phyloP scores from a whole-genome alignment of 2,329 filamentous ascomycete genomes.

The Colletotrichum aenigma region DNA sequence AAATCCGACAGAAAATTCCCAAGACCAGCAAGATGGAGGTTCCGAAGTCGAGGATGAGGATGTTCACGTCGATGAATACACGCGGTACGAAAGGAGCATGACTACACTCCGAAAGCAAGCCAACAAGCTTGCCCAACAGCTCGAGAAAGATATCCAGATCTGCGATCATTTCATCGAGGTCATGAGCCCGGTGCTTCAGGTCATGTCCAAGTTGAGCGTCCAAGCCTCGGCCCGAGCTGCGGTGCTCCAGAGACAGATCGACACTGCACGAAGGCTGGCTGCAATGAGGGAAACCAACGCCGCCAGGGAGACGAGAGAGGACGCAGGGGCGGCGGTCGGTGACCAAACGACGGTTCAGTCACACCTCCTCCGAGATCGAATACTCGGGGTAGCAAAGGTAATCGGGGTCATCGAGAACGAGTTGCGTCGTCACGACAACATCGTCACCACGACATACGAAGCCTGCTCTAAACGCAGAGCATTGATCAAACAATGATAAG shows the following conservation, averaged over 20 bases:
- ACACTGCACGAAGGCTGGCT: neutral
- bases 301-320: neutral
- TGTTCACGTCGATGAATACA: neutral
- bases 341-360: neutral
- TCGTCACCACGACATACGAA: neutral
- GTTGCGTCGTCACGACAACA: neutral
- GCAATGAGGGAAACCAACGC: neutral
- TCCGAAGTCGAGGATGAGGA: neutral
- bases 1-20: neutral
- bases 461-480: neutral
- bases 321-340: neutral
- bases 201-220: neutral
- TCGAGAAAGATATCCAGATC: neutral
- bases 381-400: neutral
- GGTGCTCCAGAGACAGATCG: neutral
- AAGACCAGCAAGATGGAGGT: neutral
- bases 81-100: neutral
- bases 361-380: neutral
- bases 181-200: neutral
- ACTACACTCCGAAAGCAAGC: neutral
- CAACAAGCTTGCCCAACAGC: neutral
- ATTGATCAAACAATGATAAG: neutral
- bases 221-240: neutral
- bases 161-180: neutral
- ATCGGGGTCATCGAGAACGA: neutral